Conservation (phyloP, 2,329 filamentous ascomycete genomes). For the Fusarium lateritium region DNA sequence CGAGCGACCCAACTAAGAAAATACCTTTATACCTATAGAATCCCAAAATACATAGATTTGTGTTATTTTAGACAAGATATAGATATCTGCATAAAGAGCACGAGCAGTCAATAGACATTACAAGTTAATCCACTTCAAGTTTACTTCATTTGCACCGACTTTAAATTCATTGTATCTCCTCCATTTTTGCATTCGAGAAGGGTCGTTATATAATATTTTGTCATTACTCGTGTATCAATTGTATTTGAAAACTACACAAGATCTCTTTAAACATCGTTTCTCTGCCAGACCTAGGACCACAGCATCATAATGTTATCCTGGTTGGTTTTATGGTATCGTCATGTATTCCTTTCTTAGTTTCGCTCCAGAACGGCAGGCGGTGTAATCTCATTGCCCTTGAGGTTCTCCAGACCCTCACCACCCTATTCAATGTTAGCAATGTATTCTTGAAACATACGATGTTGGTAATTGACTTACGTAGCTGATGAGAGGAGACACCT, state of each 20-base stretch:
- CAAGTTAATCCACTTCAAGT: slow-evolving; percentile 22
- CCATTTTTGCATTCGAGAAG: not conserved
- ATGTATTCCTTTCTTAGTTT: slow-evolving; percentile 50
- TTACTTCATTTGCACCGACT: not conserved
- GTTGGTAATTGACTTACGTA: slow-evolving; percentile 77
- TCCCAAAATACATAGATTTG: slow-evolving; percentile 40
- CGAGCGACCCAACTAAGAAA: slow-evolving; percentile 32
- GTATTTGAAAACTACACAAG: slow-evolving; percentile 2
- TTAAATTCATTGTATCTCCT: not conserved
- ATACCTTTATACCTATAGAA: slow-evolving; percentile 28
- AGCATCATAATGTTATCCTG: slow-evolving; percentile 34
- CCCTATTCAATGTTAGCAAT: slow-evolving; percentile 57
- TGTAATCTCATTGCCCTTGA: slow-evolving; percentile 67
- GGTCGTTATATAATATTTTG: slow-evolving; percentile 16
- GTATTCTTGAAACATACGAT: not conserved
- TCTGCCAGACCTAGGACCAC: slow-evolving; percentile 25
- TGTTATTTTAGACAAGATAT: slow-evolving; percentile 41
- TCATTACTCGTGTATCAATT: slow-evolving; percentile 25
- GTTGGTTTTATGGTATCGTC: slow-evolving; percentile 36
- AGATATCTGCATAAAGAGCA: slow-evolving; percentile 37
- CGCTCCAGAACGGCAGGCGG: slow-evolving; percentile 67
- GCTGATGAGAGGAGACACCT: slow-evolving; percentile 93
- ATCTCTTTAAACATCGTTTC: slow-evolving; percentile 16
- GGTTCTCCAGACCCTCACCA: slow-evolving; percentile 73
- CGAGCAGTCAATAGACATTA: slow-evolving; percentile 33